phyloP scores from a whole-genome alignment of 169 alveolate species.

The Babesia microti region DNA sequence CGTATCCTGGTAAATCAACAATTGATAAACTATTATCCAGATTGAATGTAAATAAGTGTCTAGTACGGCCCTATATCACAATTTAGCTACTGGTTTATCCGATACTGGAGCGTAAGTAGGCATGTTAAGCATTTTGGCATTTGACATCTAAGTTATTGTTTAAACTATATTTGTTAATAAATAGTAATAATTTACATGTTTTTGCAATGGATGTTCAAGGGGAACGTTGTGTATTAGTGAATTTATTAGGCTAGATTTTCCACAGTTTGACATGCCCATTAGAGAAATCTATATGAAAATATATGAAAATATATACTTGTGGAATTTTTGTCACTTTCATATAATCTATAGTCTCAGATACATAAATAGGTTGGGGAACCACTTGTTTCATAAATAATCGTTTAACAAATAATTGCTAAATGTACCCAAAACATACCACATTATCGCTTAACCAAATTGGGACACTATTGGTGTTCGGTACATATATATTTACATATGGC shows the following conservation, averaged over 20 bases:
- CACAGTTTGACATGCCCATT: slow-evolving; percentile 84
- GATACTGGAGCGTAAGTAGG: slow-evolving; percentile 63
- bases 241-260: slow-evolving; percentile 84
- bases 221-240: slow-evolving; percentile 63
- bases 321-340: slow-evolving; percentile 53
- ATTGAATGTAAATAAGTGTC: slow-evolving; percentile 70
- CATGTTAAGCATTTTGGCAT: slow-evolving; percentile 38
- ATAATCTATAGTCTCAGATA: slow-evolving; percentile 69
- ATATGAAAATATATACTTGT: slow-evolving; percentile 59
- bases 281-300: slow-evolving; percentile 64
- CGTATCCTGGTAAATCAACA: slow-evolving; percentile 79
- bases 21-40: slow-evolving; percentile 56
- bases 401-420: slow-evolving; percentile 6
- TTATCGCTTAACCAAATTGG: slow-evolving; percentile 51
- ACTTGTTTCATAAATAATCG: slow-evolving; percentile 51
- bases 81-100: slow-evolving; percentile 52
- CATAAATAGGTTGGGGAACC: slow-evolving; percentile 70
- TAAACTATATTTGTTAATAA: neutral
- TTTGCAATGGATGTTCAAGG: slow-evolving; percentile 48
- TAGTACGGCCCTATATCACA: slow-evolving; percentile 63
- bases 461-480: slow-evolving; percentile 16
- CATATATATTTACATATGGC: slow-evolving; percentile 54
- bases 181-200: slow-evolving; percentile 17
- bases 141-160: slow-evolving; percentile 10
- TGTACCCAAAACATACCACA: slow-evolving; percentile 22